Conservation (phyloP, 208 protist species). For the Crithidia acanthocephali region DNA sequence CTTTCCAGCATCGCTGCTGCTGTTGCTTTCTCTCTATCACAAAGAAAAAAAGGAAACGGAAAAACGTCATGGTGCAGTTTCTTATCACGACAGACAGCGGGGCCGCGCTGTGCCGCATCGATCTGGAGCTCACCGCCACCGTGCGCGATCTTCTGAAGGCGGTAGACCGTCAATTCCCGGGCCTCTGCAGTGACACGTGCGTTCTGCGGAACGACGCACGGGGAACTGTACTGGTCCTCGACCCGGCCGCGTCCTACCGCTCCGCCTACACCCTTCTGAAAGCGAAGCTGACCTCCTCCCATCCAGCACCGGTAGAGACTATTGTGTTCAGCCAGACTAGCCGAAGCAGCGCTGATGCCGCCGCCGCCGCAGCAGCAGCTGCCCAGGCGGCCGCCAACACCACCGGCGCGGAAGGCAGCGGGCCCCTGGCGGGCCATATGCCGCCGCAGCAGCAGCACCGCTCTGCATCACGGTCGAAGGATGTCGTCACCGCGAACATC, state of each 20-base stretch:
- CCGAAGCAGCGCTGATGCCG: too few relatives aligned
- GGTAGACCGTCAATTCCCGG: neutral
- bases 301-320: conserved; percentile 8
- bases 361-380: too few relatives aligned
- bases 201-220: conserved; percentile 24
- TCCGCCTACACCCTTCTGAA: neutral
- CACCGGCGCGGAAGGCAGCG: neutral
- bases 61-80: conserved; percentile 25
- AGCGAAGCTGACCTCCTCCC: conserved; percentile 4
- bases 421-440: neutral
- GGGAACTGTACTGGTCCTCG: neutral
- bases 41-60: too few relatives aligned
- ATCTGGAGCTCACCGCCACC: conserved; percentile 6
- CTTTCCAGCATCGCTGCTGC: too few relatives aligned
- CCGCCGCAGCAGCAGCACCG: neutral
- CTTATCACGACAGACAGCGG: conserved; percentile 4
- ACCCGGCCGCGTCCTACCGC: neutral
- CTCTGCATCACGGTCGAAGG: neutral
- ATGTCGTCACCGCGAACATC: neutral
- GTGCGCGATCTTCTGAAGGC: conserved; percentile 12
- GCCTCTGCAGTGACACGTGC: neutral
- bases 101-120: conserved; percentile 5
- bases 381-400: neutral
- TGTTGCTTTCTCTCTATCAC: too few relatives aligned
- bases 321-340: conserved; percentile 14